Base-by-base conservation (phyloP, 139 green algal genomes). In the Coelastrella sp. region DNA sequence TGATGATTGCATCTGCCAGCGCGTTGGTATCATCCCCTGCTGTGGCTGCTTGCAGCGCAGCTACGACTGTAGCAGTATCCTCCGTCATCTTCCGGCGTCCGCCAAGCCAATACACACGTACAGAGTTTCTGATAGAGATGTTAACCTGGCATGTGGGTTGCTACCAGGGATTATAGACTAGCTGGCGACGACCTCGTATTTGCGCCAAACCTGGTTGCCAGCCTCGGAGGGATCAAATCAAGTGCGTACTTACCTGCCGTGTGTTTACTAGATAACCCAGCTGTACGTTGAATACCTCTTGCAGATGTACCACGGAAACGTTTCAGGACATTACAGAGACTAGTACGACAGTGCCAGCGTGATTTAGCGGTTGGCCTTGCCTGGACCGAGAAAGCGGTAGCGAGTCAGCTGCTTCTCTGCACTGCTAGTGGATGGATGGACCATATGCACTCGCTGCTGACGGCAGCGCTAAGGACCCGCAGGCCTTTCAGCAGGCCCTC, bases 11-110 rank as follows among this genome's bases (percentile, higher is more conserved):
- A 48, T 88, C 77, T 38, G 81, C 48, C 21, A 98, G 88, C 1
- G 90, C 81, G 41, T 94, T 88, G 0, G 88, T 32, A 60, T 96
- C 92, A 32, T 96, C 92, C 15, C 92, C 92, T 3, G 95, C 94
- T n/a, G n/a, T n/a, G n/a, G n/a, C n/a, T 30, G 88, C 89, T 11
- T 87, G 74, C 4, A 97, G 72, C 2, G 69, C 85, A 17, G 88
- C 89, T 2, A 96, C 81, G 0, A 86, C 86, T 21, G 57, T 40
- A 23, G 67, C 50, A 8, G 40, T 77, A 35, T 93, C 90, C 23
- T 34, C 11, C 34, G 73, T 60, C 50, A 81, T 82, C 51, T 19
- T 41, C 63, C 45, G 1, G 1, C 45, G 0, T 23, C 45, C 15
- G 45, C 15, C 11, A 57, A 9, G 11, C 45, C n/a, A n/a, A n/a